These are phyloP conservation scores for Epichloe uncinata DNA, from an alignment of 2,329 filamentous ascomycete genomes.

Conservation along the genomic window DNA sequence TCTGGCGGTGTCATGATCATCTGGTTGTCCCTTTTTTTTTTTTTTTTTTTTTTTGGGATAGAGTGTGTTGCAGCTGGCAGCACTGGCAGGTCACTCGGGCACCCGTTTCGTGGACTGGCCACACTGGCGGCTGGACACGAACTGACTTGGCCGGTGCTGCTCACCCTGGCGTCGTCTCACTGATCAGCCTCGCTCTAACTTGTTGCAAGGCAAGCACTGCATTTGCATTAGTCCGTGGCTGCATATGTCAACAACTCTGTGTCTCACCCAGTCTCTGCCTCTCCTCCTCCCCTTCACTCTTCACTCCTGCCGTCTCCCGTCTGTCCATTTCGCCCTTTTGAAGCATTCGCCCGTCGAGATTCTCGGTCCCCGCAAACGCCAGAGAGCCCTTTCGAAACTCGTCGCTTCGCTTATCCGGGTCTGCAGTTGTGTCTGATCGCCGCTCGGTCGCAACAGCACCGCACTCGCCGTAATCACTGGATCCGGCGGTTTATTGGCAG, in stretches of 20 bases:
- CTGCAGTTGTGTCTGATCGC: neutral
- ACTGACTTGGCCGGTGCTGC: too few species aligned
- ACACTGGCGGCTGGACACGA: neutral
- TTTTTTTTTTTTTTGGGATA: too few species aligned
- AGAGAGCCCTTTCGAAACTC: neutral
- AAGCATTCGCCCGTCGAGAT: neutral
- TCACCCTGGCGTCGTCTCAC: neutral
- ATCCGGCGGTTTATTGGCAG: neutral
- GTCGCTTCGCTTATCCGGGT: neutral
- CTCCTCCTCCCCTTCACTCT: neutral
- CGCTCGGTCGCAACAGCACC: neutral
- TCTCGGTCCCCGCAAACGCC: neutral
- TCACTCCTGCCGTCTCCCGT: neutral
- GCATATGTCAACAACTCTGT: neutral
- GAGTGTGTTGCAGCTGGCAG: neutral
- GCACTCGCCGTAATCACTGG: neutral
- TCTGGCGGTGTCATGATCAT: neutral
- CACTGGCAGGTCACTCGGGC: neutral
- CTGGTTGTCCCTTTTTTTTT: too few species aligned
- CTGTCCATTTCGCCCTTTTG: neutral
- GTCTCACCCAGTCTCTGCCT: neutral
- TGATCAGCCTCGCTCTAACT: neutral
- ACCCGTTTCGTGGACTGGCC: neutral
- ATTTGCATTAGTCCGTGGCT: neutral
- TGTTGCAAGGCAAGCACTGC: neutral